phyloP scores from a whole-genome alignment of 768 basidiomycete species.

The Mycena filopes region DNA sequence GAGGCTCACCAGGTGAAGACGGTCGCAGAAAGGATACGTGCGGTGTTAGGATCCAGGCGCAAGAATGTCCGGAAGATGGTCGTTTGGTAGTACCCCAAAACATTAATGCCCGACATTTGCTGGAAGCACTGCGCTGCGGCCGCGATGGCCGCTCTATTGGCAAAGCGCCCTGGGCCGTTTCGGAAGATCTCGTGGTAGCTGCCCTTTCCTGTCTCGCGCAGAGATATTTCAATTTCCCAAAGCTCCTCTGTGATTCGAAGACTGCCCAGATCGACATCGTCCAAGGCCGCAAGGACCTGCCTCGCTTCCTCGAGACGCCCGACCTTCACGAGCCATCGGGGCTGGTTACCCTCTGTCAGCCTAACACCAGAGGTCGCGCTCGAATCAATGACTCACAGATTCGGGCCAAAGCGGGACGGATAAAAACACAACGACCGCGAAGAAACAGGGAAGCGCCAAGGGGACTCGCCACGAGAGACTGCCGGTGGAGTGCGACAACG shows the following conservation, averaged over 20 bases:
- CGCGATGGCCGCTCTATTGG: conserved; percentile 32
- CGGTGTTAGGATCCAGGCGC: conserved; percentile 19
- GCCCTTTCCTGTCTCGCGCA: conserved; percentile 31
- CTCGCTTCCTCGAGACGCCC: conserved; percentile 36
- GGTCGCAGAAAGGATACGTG: conserved; percentile 27
- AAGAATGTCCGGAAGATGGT: conserved; percentile 30
- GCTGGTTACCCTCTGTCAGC: conserved; percentile 10
- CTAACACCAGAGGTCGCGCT: background rate
- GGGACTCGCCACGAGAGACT: conserved; percentile 32
- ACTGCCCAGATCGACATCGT: conserved; percentile 21
- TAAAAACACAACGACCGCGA: conserved; percentile 26
- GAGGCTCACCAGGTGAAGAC: conserved; percentile 27
- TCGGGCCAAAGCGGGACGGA: conserved; percentile 32
- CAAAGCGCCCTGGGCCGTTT: conserved; percentile 30
- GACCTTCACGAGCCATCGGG: conserved; percentile 36
- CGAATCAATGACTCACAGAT: conserved; percentile 18
- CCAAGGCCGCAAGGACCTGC: conserved; percentile 32
- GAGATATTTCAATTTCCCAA: conserved; percentile 29
- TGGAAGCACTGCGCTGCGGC: conserved; percentile 31
- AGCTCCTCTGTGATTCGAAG: conserved; percentile 20
- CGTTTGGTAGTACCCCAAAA: conserved; percentile 32
- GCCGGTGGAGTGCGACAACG: conserved; percentile 26
- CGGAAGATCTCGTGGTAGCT: conserved; percentile 32
- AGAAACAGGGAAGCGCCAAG: conserved; percentile 29
- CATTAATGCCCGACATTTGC: conserved; percentile 34